phyloP scores from a whole-genome alignment of 306 rosid genomes.

The Cucurbita maxima region DNA sequence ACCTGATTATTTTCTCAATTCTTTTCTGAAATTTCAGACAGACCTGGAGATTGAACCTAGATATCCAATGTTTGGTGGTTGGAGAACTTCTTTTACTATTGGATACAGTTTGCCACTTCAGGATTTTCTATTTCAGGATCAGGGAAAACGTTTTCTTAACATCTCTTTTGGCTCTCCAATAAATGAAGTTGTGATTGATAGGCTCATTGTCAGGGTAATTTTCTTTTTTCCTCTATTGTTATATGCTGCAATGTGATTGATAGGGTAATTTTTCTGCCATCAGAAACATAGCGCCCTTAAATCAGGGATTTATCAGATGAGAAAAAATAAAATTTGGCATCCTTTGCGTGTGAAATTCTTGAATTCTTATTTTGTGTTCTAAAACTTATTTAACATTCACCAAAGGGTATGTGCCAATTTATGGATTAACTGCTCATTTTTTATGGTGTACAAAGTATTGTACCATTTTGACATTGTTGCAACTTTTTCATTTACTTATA shows the following conservation, averaged over 20 bases:
- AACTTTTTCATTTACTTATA: background rate
- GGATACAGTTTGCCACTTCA: slow-evolving; percentile 87
- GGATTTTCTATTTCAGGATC: slow-evolving; percentile 58
- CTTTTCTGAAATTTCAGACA: slow-evolving; percentile 28
- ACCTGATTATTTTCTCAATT: slow-evolving; percentile 9
- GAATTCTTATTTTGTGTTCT: background rate
- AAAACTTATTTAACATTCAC: background rate
- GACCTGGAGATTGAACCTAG: slow-evolving; percentile 87
- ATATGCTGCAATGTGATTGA: background rate
- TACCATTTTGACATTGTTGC: background rate
- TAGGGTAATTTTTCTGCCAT: background rate
- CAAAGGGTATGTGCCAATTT: background rate
- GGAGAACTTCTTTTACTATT: slow-evolving; percentile 83
- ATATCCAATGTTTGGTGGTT: slow-evolving; percentile 95
- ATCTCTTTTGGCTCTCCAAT: slow-evolving; percentile 69
- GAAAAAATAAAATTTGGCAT: background rate
- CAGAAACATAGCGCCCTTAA: background rate
- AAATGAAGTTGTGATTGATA: slow-evolving; percentile 65
- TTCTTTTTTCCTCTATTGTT: background rate
- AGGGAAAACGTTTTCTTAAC: slow-evolving; percentile 71
- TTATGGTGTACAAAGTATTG: background rate
- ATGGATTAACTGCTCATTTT: background rate
- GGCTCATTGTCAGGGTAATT: slow-evolving; percentile 62
- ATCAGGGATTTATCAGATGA: background rate
- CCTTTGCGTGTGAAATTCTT: background rate